Evolutionary conservation across 495 filamentous ascomycete species (phyloP), one percentile per base, ranked within the genome.

Genomic region (Aspergillus baeticus): DNA sequence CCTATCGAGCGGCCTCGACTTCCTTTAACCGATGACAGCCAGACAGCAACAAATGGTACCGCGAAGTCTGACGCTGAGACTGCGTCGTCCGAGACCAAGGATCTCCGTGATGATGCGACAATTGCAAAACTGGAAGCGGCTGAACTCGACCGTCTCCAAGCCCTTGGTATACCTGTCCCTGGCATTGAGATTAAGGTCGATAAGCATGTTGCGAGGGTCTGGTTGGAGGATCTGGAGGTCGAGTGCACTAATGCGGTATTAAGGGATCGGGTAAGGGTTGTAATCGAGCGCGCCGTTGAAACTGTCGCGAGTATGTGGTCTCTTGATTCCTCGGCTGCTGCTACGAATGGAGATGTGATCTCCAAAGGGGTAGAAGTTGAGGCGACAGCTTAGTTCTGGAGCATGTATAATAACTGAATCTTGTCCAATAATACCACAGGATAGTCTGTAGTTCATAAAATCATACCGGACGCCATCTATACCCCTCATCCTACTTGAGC

Each of bases 201-300:
- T 65, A 92, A 90, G 70, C 85, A 92, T 68, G 81, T 89, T 54
- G 94, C 92, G 5, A 86, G 80, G 41, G 88, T 98, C 6, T 97
- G 91, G 92, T 78, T 98, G 29, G 93, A 98, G 77, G 82, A 85
- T 43, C 67, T 98, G 43, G 90, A 93, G 61, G 90, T 98, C 0
- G 95, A 98, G 69, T 92, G 92, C 69, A 73, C 70, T 23, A 89
- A 87, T 59, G 73, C 81, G 60, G 82, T 89, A 44, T 77, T 95
- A 66, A 81, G 80, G 54, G 90, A 95, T 66, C 75, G 94, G 43
- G 88, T 98, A 6, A 82, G 87, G 60, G 89, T 89, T 3, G 90
- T 98, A 17, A 89, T 97, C 23, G 94, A 98, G 68, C 76, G 94
- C 60, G 91, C 89, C 2, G 85, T 95, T n/a, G 94, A 96, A 77